These are phyloP conservation scores for Passiflora organensis DNA, from an alignment of 345 rosid species.

Conservation along the genomic window DNA sequence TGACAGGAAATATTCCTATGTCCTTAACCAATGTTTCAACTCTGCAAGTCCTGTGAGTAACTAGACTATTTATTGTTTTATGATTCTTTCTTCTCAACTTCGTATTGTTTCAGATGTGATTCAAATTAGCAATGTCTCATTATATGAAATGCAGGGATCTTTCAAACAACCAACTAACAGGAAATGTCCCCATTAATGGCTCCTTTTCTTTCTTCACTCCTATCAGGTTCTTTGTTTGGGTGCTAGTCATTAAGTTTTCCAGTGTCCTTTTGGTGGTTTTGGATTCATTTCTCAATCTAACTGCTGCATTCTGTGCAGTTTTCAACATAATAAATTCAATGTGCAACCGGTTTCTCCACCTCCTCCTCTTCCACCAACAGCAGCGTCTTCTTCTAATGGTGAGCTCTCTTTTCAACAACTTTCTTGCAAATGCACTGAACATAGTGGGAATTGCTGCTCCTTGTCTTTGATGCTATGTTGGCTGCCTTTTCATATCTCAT, in stretches of 20 bases:
- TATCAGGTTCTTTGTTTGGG: slow-evolving; percentile 66
- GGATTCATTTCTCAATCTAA: slow-evolving; percentile 19
- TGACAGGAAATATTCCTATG: slow-evolving; percentile 55
- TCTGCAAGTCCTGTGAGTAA: slow-evolving; percentile 78
- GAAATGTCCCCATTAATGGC: slow-evolving; percentile 70
- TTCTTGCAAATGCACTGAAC: not conserved
- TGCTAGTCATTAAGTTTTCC: slow-evolving; percentile 12
- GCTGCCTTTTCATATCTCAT: too few species aligned
- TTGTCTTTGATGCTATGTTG: too few species aligned
- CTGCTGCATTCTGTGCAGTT: slow-evolving; percentile 46
- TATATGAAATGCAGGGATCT: slow-evolving; percentile 58
- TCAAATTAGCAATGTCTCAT: not conserved
- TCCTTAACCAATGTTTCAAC: slow-evolving; percentile 35
- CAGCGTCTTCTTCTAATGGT: slow-evolving; percentile 26
- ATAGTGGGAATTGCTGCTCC: not conserved
- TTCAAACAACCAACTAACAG: slow-evolving; percentile 58
- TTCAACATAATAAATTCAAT: slow-evolving; percentile 31
- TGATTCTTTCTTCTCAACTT: not conserved
- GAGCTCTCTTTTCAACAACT: slow-evolving; percentile 36
- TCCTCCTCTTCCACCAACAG: slow-evolving; percentile 39
- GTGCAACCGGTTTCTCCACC: slow-evolving; percentile 38
- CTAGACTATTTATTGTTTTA: not conserved
- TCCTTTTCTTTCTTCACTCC: slow-evolving; percentile 76
- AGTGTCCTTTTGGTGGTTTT: slow-evolving; percentile 3
- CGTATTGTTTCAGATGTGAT: not conserved